A percentile compares a stretch with the other conserved stretches of the same genome.
These are phyloP conservation scores for Onygenales sp. DNA, from an alignment of 2,329 filamentous ascomycete genomes.

Conservation along the genomic window DNA sequence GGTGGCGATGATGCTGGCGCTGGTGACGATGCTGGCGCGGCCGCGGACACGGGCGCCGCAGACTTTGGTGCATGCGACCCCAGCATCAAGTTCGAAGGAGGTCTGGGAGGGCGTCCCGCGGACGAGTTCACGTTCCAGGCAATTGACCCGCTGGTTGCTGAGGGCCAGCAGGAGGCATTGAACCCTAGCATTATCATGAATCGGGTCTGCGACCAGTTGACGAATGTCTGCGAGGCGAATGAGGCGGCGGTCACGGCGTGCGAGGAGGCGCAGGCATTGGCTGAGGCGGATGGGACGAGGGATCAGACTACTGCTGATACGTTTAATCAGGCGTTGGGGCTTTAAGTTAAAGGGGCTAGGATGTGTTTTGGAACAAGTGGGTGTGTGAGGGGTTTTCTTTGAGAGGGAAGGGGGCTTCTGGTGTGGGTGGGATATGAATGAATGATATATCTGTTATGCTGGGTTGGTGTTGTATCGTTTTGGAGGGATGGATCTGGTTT, in stretches of 20 bases:
- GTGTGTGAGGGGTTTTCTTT: too few species aligned
- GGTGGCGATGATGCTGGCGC: not conserved
- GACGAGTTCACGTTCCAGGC: slow-evolving; percentile 61
- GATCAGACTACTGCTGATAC: slow-evolving; percentile 32
- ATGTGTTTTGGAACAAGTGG: not conserved
- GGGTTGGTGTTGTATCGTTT: too few species aligned
- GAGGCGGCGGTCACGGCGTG: slow-evolving; percentile 48
- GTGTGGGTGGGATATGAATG: too few species aligned
- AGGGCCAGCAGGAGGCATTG: slow-evolving; percentile 56
- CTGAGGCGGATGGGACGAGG: slow-evolving; percentile 34
- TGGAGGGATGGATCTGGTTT: too few species aligned
- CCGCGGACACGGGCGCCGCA: slow-evolving; percentile 21
- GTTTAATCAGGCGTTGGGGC: slow-evolving; percentile 32
- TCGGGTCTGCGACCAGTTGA: slow-evolving; percentile 60
- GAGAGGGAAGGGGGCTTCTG: too few species aligned
- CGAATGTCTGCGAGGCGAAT: slow-evolving; percentile 56
- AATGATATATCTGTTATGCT: too few species aligned
- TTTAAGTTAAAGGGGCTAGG: slow-evolving; percentile 10
- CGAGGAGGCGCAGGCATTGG: slow-evolving; percentile 43
- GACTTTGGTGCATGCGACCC: slow-evolving; percentile 44
- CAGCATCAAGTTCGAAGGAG: slow-evolving; percentile 48
- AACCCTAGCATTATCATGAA: slow-evolving; percentile 68
- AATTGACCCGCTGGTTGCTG: slow-evolving; percentile 49
- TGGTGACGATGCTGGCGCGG: slow-evolving; percentile 1
- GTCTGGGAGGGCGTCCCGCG: slow-evolving; percentile 41